Evolutionary conservation across 176 grass and related monocot genomes (phyloP).

Genomic region (Olyra latifolia): DNA sequence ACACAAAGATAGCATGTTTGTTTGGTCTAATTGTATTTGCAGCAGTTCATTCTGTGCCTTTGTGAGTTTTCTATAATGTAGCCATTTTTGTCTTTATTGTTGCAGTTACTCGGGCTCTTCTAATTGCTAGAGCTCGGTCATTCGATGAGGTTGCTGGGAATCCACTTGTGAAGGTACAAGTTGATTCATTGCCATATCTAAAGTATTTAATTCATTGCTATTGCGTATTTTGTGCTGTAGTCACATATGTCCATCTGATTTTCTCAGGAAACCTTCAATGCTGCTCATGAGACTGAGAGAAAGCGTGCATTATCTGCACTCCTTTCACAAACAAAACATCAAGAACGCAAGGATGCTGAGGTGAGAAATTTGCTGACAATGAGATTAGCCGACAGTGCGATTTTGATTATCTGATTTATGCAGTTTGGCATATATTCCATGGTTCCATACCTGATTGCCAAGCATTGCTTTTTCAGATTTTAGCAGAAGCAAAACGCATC

Average conservation of each 20-base stretch:
- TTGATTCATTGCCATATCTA: slow-evolving; percentile 13
- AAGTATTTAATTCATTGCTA: slow-evolving; percentile 22
- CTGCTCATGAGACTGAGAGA: slow-evolving; percentile 79
- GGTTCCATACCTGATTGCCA: slow-evolving; percentile 13
- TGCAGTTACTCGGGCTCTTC: slow-evolving; percentile 68
- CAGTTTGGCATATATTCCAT: slow-evolving; percentile 10
- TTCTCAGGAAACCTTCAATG: slow-evolving; percentile 74
- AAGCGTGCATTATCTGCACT: slow-evolving; percentile 85
- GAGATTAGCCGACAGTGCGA: too few species aligned
- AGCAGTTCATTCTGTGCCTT: slow-evolving; percentile 9
- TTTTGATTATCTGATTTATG: slow-evolving; percentile 20
- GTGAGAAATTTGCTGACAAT: slow-evolving; percentile 36
- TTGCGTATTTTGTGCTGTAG: slow-evolving; percentile 20
- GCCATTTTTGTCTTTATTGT: slow-evolving; percentile 19
- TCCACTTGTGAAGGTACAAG: slow-evolving; percentile 78
- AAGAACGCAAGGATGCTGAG: slow-evolving; percentile 89
- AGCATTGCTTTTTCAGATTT: slow-evolving; percentile 56
- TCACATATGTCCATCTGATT: background rate
- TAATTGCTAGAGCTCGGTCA: slow-evolving; percentile 85
- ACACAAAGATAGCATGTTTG: background rate
- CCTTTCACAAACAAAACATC: slow-evolving; percentile 79
- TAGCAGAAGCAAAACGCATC: slow-evolving; percentile 93
- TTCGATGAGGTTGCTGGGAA: slow-evolving; percentile 78
- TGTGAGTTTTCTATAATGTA: slow-evolving; percentile 13
- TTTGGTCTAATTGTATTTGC: slow-evolving; percentile 30